phyloP scores from a whole-genome alignment of 345 rosid species.

The Eucalyptus cloeziana region DNA sequence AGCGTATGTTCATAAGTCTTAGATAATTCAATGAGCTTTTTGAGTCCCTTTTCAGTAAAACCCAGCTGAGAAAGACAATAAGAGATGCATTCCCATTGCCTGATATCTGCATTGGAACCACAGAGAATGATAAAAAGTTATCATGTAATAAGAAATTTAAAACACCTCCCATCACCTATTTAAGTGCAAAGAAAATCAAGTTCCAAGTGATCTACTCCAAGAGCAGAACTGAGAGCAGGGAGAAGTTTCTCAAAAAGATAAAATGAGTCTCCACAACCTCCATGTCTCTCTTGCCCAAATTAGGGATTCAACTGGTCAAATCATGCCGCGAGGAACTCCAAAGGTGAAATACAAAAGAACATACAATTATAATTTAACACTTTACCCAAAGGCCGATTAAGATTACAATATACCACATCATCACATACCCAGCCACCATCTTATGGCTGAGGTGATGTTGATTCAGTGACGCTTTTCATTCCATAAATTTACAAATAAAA shows the following conservation, averaged over 20 bases:
- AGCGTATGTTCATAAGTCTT: conserved; percentile 80
- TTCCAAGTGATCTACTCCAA: neutral
- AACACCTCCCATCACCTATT: neutral
- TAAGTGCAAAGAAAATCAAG: neutral
- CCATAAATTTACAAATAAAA: neutral
- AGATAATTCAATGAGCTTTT: conserved; percentile 80
- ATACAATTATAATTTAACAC: neutral
- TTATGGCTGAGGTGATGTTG: neutral
- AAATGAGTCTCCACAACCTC: neutral
- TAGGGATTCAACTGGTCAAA: neutral
- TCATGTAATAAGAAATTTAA: neutral
- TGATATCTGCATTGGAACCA: conserved; percentile 43
- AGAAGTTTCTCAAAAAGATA: neutral
- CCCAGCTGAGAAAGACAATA: conserved; percentile 90
- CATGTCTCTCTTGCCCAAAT: neutral
- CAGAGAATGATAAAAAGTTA: neutral
- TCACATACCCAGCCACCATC: neutral
- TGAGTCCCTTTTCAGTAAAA: conserved; percentile 90
- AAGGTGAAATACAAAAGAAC: neutral
- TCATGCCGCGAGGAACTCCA: neutral
- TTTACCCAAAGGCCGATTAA: neutral
- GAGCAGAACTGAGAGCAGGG: neutral
- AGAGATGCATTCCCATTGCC: conserved; percentile 86
- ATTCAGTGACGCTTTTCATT: neutral
- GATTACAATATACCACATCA: neutral